These are phyloP conservation scores for Lyophyllum shimeji DNA, from an alignment of 768 basidiomycete genomes.

Conservation along the genomic window DNA sequence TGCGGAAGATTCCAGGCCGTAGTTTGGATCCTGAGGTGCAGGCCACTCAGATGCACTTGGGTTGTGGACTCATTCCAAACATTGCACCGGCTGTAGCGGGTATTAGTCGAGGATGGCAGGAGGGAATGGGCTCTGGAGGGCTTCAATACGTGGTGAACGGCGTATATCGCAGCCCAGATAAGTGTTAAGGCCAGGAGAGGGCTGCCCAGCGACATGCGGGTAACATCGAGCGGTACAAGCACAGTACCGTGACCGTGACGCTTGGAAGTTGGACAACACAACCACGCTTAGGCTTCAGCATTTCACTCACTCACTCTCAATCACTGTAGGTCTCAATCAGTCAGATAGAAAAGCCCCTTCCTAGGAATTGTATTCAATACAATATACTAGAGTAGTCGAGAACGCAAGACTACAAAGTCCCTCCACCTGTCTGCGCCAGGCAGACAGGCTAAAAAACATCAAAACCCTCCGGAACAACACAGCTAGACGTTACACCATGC, in stretches of 20 bases:
- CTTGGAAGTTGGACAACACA: no score
- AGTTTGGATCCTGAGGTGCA: conserved; percentile 47
- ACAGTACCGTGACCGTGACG: not conserved
- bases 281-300: not conserved
- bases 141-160: conserved; percentile 16
- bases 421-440: conserved; percentile 16
- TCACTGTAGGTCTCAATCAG: no score
- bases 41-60: conserved; percentile 21
- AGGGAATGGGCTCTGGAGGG: conserved; percentile 7
- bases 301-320: no score
- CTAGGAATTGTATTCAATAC: conserved; percentile 16
- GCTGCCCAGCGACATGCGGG: conserved; percentile 23
- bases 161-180: conserved; percentile 26
- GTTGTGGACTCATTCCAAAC: conserved; percentile 20
- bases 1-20: conserved; percentile 49
- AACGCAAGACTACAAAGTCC: conserved; percentile 18
- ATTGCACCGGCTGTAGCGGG: conserved; percentile 2
- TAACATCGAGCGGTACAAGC: not conserved
- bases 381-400: conserved; percentile 8
- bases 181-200: conserved; percentile 20
- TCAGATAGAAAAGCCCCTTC: conserved; percentile 10
- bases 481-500: conserved; percentile 13
- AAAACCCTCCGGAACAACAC: conserved; percentile 1
- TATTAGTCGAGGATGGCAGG: conserved; percentile 7
- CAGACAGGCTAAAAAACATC: conserved; percentile 13